Evolutionary conservation across 805 yeast species (phyloP).

Genomic region (Kuraishia capsulata): DNA sequence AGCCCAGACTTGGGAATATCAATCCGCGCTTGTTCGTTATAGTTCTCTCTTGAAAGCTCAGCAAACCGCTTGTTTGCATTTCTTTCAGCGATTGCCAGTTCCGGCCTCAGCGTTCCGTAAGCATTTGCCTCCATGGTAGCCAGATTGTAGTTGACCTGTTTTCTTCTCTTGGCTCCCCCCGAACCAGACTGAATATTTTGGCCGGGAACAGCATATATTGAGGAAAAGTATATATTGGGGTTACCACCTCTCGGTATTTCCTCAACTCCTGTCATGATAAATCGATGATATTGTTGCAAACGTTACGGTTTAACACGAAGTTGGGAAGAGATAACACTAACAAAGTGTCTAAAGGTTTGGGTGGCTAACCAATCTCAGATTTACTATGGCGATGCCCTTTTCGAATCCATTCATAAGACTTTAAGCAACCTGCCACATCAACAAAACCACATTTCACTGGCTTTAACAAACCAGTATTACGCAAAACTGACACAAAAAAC

Average conservation of each 20-base stretch:
- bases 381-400: too few relatives aligned
- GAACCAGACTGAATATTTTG: conserved; percentile 1
- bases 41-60: conserved; percentile 34
- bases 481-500: background rate
- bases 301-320: too few relatives aligned
- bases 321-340: too few relatives aligned
- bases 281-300: too few relatives aligned
- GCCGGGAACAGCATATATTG: conserved; percentile 12
- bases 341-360: too few relatives aligned
- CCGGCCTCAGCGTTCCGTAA: conserved; percentile 8
- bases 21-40: conserved; percentile 25
- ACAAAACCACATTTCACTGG: too few relatives aligned
- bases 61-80: conserved; percentile 27
- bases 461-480: too few relatives aligned
- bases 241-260: conserved; percentile 19
- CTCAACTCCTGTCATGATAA: conserved; percentile 11
- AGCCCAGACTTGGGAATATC: conserved; percentile 26
- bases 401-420: too few relatives aligned
- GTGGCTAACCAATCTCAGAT: too few relatives aligned
- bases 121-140: conserved; percentile 13
- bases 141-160: conserved; percentile 23
- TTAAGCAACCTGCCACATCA: too few relatives aligned
- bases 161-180: conserved; percentile 11
- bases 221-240: conserved; percentile 16
- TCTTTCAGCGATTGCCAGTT: conserved; percentile 18